Conservation (phyloP, 2,329 filamentous ascomycete genomes). For the Hymenoscyphus scutula region DNA sequence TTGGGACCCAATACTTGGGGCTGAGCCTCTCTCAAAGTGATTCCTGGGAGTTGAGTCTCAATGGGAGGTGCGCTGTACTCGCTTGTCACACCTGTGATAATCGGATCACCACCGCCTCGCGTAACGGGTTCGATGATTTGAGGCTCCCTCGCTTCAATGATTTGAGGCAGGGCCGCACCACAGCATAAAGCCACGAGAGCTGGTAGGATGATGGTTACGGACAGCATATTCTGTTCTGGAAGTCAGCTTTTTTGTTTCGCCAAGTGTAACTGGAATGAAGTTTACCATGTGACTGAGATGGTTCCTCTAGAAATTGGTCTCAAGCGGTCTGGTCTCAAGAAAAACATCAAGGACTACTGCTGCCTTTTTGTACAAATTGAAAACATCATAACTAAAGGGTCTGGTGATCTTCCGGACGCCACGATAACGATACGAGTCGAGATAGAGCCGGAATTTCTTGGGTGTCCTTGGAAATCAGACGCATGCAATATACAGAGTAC, state of each 20-base stretch:
- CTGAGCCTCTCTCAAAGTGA: background rate
- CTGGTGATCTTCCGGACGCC: constrained; percentile 20
- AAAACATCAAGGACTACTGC: constrained; percentile 10
- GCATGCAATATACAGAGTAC: constrained; percentile 14
- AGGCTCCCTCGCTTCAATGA: constrained; percentile 6
- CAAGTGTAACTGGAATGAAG: background rate
- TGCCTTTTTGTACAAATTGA: constrained; percentile 23
- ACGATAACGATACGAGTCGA: constrained; percentile 16
- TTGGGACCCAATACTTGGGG: background rate
- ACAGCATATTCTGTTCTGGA: constrained; percentile 16
- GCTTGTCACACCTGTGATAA: background rate
- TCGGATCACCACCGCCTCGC: background rate
- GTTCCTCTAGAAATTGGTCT: background rate
- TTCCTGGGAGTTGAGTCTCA: background rate
- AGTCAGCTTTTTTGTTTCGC: constrained; percentile 4
- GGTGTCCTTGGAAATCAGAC: constrained; percentile 4
- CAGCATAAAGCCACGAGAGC: constrained; percentile 17
- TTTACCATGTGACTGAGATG: constrained; percentile 7
- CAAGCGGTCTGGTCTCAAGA: background rate
- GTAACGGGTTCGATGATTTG: constrained; percentile 2
- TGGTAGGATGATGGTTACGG: constrained; percentile 14
- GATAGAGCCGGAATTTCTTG: constrained; percentile 11
- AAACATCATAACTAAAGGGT: constrained; percentile 8
- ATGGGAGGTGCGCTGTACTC: background rate
- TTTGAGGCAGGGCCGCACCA: constrained; percentile 19